Evolutionary conservation across 495 filamentous ascomycete species (phyloP), one percentile per base, ranked within the genome.

Genomic region (Aspergillus sclerotioniger): DNA sequence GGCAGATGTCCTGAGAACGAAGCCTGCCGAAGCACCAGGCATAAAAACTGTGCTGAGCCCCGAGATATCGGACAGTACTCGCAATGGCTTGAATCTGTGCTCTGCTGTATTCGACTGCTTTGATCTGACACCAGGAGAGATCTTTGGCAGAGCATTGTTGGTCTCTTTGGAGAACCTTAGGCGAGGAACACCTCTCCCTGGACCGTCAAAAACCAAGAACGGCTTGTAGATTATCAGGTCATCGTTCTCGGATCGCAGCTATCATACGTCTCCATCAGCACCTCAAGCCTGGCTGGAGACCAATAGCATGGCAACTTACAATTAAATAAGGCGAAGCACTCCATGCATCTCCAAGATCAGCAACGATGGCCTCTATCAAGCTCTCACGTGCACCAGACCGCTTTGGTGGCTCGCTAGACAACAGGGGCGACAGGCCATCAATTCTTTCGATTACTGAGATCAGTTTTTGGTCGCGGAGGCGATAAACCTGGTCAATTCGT

Each of bases 211-310:
- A 10, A 70, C 70, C 57, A 80, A 76, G 67, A 87, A 91, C 0
- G 92, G 91, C 67, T 90, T 84, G 66, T 98, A 98, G 46, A 97
- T 78, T n/a, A 86, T 85, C 5, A 97, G 70, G 64, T 98, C 92
- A 56, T 96, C 87, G 58, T 82, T 87, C 10, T 80, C 79, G 43
- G 90, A 88, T 29, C 93, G 90, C 43, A 91, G 75, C 89, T 92
- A 62, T 37, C 56, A 52, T 8, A 31, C 59, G 59, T 48, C 58
- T 16, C 52, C 19, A 35, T 60, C 37, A 57, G 46, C 13, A 39
- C 17, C 9, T 53, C 17, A n/a, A 56, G 5, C 10, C 16, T 28
- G 5, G 39, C 43, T n/a, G 7, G 17, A 33, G 7, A 31, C 15
- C 8, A 28, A 39, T 10, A n/a, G 19, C 15, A 47, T 53, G 32